Evolutionary conservation across 2,329 filamentous ascomycete genomes (phyloP).

Genomic region (Clonostachys byssicola): DNA sequence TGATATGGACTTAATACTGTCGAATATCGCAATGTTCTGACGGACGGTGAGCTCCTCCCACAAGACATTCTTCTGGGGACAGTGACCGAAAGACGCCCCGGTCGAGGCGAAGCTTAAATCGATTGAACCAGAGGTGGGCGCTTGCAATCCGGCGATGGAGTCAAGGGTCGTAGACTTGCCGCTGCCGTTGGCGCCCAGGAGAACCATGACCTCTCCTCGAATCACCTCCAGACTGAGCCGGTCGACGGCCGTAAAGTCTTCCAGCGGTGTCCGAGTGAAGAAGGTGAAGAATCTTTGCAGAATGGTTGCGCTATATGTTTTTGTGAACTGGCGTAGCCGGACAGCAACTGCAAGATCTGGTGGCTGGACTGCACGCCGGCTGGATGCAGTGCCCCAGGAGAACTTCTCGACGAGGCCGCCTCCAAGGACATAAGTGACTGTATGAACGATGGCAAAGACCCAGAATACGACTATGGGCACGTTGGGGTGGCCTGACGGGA

Average conservation of each 20-base stretch:
- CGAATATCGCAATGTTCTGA: slow-evolving; percentile 60
- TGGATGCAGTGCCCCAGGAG: slow-evolving; percentile 26
- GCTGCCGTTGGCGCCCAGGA: slow-evolving; percentile 66
- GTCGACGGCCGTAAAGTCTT: slow-evolving; percentile 47
- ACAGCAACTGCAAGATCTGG: slow-evolving; percentile 6
- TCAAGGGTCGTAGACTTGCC: slow-evolving; percentile 70
- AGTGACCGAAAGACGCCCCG: slow-evolving; percentile 42
- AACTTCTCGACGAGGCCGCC: slow-evolving; percentile 22
- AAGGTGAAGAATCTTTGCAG: slow-evolving; percentile 19
- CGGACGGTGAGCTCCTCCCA: slow-evolving; percentile 63
- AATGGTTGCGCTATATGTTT: slow-evolving; percentile 21
- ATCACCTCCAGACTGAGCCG: slow-evolving; percentile 54
- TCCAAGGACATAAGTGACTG: slow-evolving; percentile 22
- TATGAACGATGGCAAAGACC: slow-evolving; percentile 21
- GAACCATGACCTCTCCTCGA: slow-evolving; percentile 58
- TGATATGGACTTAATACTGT: slow-evolving; percentile 10
- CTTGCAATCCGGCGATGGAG: slow-evolving; percentile 60
- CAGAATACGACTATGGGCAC: no score
- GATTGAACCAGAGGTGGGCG: slow-evolving; percentile 55
- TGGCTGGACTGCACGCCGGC: slow-evolving; percentile 12
- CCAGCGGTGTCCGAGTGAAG: slow-evolving; percentile 18
- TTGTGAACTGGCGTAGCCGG: slow-evolving; percentile 17
- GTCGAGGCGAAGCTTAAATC: slow-evolving; percentile 39
- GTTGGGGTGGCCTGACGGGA: no score
- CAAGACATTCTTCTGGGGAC: slow-evolving; percentile 65